phyloP scores from a whole-genome alignment of 164 flowering plant species.

The Chimonanthus salicifolius region DNA sequence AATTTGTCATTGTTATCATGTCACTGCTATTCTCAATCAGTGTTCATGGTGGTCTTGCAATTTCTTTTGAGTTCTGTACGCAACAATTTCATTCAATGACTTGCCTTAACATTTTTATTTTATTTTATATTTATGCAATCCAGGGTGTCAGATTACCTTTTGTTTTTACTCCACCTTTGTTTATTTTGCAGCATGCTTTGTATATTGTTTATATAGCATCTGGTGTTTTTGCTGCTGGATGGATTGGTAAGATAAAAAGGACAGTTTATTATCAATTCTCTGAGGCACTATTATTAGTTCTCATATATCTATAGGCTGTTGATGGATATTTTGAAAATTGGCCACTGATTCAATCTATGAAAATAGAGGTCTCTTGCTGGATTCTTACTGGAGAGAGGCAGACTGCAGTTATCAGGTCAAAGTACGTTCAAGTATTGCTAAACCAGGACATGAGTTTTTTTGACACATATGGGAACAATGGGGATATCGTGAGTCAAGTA shows the following conservation, averaged over 20 bases:
- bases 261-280: no score
- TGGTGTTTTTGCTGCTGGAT: slow-evolving; percentile 90
- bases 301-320: not conserved
- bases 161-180: slow-evolving; percentile 11
- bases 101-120: not conserved
- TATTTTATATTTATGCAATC: no score
- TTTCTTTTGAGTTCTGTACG: not conserved
- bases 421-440: slow-evolving; percentile 88
- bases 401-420: slow-evolving; percentile 97
- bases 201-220: slow-evolving; percentile 68
- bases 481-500: slow-evolving; percentile 99
- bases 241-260: slow-evolving; percentile 72
- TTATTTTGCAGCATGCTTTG: slow-evolving; percentile 67
- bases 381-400: slow-evolving; percentile 97
- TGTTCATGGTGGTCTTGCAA: not conserved
- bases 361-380: slow-evolving; percentile 98
- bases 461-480: slow-evolving; percentile 95
- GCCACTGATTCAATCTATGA: slow-evolving; percentile 20
- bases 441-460: slow-evolving; percentile 98
- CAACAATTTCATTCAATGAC: not conserved
- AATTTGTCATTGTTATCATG: no score
- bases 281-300: not conserved
- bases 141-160: not conserved
- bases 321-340: not conserved
- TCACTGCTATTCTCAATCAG: not conserved